Evolutionary conservation across 192 early-diverging fungal genomes (phyloP), one percentile per base, ranked within the genome.

Genomic region (Coemansia sp.): DNA sequence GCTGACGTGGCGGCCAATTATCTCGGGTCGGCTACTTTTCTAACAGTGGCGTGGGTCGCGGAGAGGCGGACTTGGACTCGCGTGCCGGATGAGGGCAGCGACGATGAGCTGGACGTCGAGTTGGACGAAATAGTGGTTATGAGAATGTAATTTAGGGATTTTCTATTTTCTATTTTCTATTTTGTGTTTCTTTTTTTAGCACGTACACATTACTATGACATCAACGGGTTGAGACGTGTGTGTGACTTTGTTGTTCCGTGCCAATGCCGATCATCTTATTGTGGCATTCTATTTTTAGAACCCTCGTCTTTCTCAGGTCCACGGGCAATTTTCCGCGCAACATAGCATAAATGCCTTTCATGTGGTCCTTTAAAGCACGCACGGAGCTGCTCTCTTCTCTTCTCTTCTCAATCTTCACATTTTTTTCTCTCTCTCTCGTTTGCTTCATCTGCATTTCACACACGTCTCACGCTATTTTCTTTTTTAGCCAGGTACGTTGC

Each of bases 51-150:
- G 48, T 82, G 80, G 80, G 77, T 74, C 68, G 68, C 31, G 3
- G 75, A 82, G 62, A 70, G 31, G 31, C 74, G 75, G 75, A 72
- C 44, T 37, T n/a, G 36, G 36, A 36, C 61, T 72, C n/a, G 45
- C 5, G 37, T n/a, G 41, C 68, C 69, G 25, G 46, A 42, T 17
- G 74, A 63, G 66, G 77, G 70, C 9, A 31, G 55, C 15, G 66
- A 39, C 2, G 69, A 72, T 32, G 78, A 75, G 25, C 63, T 80
- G 32, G 78, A 73, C 37, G 62, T 81, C n/a, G 78, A 81, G 74
- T 67, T 81, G 44, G 74, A 81, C 65, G 78, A 81, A 7, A 81
- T 75, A 53, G 59, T 81, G 44, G 78, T 70, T n/a, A 63, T 21
- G 34, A 37, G 19, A 5, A 25, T 10, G 34, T 25, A 45, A 17